A percentile compares a stretch with the other conserved stretches of the same genome.
These are phyloP conservation scores for Tolypocladium tundrense DNA, from an alignment of 2,329 filamentous ascomycete genomes.

Conservation along the genomic window DNA sequence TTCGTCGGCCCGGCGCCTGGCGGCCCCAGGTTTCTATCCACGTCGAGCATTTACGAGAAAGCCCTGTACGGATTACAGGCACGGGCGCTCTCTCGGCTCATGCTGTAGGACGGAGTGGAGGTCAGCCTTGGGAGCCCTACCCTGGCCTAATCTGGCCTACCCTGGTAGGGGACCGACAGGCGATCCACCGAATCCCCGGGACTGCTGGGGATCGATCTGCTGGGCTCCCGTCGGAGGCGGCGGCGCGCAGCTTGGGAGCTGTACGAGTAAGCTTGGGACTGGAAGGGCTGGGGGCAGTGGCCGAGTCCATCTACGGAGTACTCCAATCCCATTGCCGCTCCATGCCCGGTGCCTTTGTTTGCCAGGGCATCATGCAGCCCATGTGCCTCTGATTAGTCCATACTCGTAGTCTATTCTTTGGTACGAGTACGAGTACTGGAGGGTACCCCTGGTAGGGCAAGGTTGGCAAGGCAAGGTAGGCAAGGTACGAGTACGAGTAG, in stretches of 20 bases:
- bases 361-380: too few species aligned
- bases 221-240: not conserved
- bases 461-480: too few species aligned
- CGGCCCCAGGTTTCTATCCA: not conserved
- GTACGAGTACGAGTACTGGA: too few species aligned
- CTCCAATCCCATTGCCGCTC: not conserved
- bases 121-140: not conserved
- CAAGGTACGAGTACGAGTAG: too few species aligned
- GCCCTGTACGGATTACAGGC: not conserved
- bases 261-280: too few species aligned
- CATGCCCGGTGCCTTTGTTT: not conserved
- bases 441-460: too few species aligned
- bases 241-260: not conserved
- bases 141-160: not conserved
- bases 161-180: not conserved
- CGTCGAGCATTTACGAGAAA: too few species aligned
- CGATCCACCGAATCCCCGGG: not conserved
- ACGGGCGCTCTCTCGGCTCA: not conserved
- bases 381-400: not conserved
- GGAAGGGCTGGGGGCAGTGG: too few species aligned
- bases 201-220: not conserved
- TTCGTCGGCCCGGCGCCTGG: not conserved
- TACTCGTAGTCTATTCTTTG: too few species aligned
- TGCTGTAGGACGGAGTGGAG: not conserved
- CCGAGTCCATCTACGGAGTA: too few species aligned